Conservation (phyloP, 345 rosid species). For the Erucastrum elatum region DNA sequence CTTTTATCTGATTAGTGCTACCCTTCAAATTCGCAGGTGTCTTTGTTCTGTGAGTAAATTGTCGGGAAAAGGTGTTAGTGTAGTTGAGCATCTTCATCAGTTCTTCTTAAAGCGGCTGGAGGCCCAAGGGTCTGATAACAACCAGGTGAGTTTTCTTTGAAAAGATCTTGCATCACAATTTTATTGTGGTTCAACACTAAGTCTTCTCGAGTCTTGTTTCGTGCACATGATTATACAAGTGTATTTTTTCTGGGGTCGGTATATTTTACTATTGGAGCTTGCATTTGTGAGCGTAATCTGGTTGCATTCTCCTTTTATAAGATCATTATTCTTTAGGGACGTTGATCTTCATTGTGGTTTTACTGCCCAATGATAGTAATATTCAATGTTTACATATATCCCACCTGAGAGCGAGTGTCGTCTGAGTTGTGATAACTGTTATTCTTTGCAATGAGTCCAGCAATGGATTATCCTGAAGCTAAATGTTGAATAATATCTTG, state of each 20-base stretch:
- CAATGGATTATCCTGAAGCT: constrained; percentile 13
- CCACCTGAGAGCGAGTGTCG: constrained; percentile 11
- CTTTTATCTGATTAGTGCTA: constrained; percentile 18
- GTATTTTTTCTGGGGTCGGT: constrained; percentile 4
- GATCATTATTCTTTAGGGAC: constrained; percentile 1
- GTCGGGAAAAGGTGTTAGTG: constrained; percentile 68
- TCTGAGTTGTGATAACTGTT: constrained; percentile 18
- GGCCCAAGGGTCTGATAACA: constrained; percentile 64
- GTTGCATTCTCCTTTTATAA: constrained; percentile 14
- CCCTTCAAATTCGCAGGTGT: constrained; percentile 57
- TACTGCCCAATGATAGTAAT: background rate
- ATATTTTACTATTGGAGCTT: constrained; percentile 10
- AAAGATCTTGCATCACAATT: background rate
- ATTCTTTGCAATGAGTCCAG: background rate
- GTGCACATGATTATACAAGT: constrained; percentile 18
- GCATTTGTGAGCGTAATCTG: constrained; percentile 23
- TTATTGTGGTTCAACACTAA: background rate
- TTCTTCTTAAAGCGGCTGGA: constrained; percentile 86
- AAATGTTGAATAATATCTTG: constrained; percentile 4
- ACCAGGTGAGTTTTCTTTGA: constrained; percentile 65
- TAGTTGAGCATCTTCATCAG: constrained; percentile 82
- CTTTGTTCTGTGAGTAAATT: constrained; percentile 82
- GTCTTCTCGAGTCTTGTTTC: constrained; percentile 10
- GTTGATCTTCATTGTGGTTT: constrained; percentile 7
- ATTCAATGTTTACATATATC: background rate